A percentile compares a stretch with the other conserved stretches of the same genome.
Evolutionary conservation across 2,329 filamentous ascomycete species (phyloP).

Genomic region (Chaetomiaceae sp.): DNA sequence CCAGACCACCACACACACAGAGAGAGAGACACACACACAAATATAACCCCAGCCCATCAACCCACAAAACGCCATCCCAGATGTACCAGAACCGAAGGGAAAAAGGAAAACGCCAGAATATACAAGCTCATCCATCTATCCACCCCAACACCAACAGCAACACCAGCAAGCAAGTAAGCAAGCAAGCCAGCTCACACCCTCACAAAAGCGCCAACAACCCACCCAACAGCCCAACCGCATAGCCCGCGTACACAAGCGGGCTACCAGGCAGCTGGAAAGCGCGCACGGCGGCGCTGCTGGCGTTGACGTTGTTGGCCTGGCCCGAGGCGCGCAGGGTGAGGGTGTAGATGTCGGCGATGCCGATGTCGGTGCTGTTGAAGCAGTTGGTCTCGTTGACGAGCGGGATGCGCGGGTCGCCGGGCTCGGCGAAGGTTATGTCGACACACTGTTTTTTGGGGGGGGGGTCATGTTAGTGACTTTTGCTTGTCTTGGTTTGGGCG

Average conservation of each 20-base stretch:
- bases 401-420: constrained; percentile 59
- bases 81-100: too few relatives aligned
- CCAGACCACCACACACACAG: too few relatives aligned
- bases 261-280: constrained; percentile 20
- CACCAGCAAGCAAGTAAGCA: too few relatives aligned
- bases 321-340: constrained; percentile 47
- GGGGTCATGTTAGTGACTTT: not conserved
- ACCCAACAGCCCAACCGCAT: constrained; percentile 38
- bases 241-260: constrained; percentile 34
- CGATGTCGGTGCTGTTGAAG: constrained; percentile 76
- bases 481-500: not conserved
- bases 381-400: constrained; percentile 79
- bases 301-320: constrained; percentile 29
- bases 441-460: constrained; percentile 62
- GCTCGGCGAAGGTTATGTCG: constrained; percentile 86
- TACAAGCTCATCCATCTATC: not conserved
- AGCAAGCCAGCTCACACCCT: constrained; percentile 28
- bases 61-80: constrained; percentile 2
- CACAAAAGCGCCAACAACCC: constrained; percentile 38
- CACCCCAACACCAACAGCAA: not conserved
- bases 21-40: not conserved
- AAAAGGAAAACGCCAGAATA: too few relatives aligned
- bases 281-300: constrained; percentile 30
- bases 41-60: not conserved
- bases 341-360: constrained; percentile 73